Base-by-base conservation (phyloP, 805 yeast species). In the Saccharomycopsis oosterbeekiorum region DNA sequence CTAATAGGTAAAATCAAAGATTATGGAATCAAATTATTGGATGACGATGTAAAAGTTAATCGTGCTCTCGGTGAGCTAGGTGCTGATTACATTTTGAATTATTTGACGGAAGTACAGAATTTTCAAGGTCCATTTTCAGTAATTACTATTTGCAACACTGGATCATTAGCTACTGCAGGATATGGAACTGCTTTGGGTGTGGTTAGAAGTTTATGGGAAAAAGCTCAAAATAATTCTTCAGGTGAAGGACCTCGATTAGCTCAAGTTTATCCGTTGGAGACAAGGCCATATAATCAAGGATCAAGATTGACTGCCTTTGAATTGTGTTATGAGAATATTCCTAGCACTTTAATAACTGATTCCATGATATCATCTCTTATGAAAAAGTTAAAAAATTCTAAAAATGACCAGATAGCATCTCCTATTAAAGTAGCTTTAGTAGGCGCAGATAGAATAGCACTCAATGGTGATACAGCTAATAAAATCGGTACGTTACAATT, bases 121-220 rank as follows among this genome's bases (percentile, higher is more conserved):
- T 84, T 81, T 67, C 69, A 72, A 19, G 89, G 87, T 12, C 85
- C 86, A 4, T 85, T 91, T 70, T 82, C 96, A 1, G 92, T 90
- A 2, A 74, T 94, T 70, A 93, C 98, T 0, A 89, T 94, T 61
- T 93, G 99, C 74, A 93, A 93, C 74, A 93, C 99, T 0, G 99
- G 99, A 0, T 89, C 97, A 0, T 77, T 93, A 62, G 99, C 99
- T 0, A 93, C 99, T 1, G 89, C 98, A 3, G 98, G 98, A 1
- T 93, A 91, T 70, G 99, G 99, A 37, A 93, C 99, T 4, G 98
- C 98, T 0, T 78, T 93, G 37, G 98, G 99, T 14, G 89, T 94
- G 26, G 84, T 93, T 47, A 82, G 98, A 66, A 83, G 96, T 0
- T 76, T 88, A 64, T 81, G 79, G 80, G 69, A 70, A 59, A 73